phyloP scores from a whole-genome alignment of 306 rosid genomes.

The Canavalia gladiata region DNA sequence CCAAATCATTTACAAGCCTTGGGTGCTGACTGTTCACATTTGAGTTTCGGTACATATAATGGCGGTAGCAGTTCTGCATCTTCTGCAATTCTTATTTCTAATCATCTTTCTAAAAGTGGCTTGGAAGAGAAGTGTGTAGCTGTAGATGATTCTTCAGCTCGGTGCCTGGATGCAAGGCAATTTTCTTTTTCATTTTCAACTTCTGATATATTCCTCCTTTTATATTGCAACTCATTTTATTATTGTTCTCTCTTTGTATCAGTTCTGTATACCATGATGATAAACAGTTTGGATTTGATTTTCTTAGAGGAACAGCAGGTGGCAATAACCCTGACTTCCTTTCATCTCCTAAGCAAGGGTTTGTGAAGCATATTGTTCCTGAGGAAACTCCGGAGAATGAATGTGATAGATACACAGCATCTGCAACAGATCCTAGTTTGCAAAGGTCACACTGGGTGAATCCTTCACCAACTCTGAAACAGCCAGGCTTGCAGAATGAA shows the following conservation, averaged over 20 bases:
- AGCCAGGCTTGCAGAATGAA: conserved; percentile 53
- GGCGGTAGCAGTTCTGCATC: conserved; percentile 55
- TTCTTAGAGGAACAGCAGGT: conserved; percentile 43
- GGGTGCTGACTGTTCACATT: conserved; percentile 71
- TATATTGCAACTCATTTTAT: conserved; percentile 41
- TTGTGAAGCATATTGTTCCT: conserved; percentile 46
- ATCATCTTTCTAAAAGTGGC: conserved; percentile 52
- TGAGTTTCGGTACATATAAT: conserved; percentile 79
- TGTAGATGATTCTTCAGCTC: conserved; percentile 50
- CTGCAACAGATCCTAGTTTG: conserved; percentile 48
- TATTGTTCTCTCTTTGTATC: conserved; percentile 43
- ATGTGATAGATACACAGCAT: conserved; percentile 38
- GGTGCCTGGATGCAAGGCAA: conserved; percentile 59
- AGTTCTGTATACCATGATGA: conserved; percentile 47
- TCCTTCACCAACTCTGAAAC: conserved; percentile 56
- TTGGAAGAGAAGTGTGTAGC: conserved; percentile 53
- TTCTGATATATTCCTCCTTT: conserved; percentile 34
- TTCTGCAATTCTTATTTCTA: conserved; percentile 45
- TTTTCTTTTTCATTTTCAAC: conserved; percentile 40
- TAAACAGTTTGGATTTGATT: conserved; percentile 49
- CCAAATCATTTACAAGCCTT: conserved; percentile 68
- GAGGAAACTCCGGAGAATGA: conserved; percentile 54
- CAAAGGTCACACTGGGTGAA: conserved; percentile 48
- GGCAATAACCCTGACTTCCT: conserved; percentile 50
- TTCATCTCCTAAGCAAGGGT: conserved; percentile 54